phyloP scores from a whole-genome alignment of 2,329 filamentous ascomycete genomes.

The Proliferodiscus dingleyae region DNA sequence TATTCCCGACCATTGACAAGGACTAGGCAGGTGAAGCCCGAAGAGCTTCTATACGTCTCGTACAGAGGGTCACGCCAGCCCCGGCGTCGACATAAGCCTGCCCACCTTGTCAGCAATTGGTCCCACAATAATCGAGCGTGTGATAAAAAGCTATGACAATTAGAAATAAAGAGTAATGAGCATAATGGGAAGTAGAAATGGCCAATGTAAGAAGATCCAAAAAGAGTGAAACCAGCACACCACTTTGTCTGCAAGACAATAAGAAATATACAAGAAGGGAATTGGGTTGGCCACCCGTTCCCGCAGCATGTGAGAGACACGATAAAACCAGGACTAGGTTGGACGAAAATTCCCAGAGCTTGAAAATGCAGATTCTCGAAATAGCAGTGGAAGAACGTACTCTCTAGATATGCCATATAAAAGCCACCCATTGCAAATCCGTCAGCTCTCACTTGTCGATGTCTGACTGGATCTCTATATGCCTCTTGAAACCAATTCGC shows the following conservation, averaged over 20 bases:
- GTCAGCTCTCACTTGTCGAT: conserved; percentile 17
- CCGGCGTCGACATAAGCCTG: conserved; percentile 90
- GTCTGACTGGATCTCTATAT: conserved; percentile 15
- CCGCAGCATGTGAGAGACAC: conserved; percentile 13
- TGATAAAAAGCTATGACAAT: conserved; percentile 8
- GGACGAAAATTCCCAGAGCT: conserved; percentile 19
- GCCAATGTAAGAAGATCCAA: conserved; percentile 6
- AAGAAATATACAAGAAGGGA: conserved; percentile 8
- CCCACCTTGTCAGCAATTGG: conserved; percentile 27
- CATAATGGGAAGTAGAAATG: conserved; percentile 5
- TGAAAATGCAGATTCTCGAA: conserved; percentile 13
- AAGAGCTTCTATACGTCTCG: conserved; percentile 69
- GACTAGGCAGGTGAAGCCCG: conserved; percentile 83
- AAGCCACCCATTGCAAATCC: conserved; percentile 53
- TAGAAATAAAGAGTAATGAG: conserved; percentile 9
- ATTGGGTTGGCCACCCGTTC: conserved; percentile 11
- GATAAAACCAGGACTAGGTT: conserved; percentile 9
- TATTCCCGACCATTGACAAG: conserved; percentile 96
- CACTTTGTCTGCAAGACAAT: conserved; percentile 9
- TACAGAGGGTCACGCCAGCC: conserved; percentile 91
- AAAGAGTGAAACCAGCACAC: conserved; percentile 15
- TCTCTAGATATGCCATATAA: conserved; percentile 48
- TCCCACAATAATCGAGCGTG: conserved; percentile 14
- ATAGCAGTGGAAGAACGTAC: conserved; percentile 28
- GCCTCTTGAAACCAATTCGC: conserved; percentile 18